Evolutionary conservation across 371 early-diverging fungal genomes (phyloP).

Genomic region (Mucor velutinosus): DNA sequence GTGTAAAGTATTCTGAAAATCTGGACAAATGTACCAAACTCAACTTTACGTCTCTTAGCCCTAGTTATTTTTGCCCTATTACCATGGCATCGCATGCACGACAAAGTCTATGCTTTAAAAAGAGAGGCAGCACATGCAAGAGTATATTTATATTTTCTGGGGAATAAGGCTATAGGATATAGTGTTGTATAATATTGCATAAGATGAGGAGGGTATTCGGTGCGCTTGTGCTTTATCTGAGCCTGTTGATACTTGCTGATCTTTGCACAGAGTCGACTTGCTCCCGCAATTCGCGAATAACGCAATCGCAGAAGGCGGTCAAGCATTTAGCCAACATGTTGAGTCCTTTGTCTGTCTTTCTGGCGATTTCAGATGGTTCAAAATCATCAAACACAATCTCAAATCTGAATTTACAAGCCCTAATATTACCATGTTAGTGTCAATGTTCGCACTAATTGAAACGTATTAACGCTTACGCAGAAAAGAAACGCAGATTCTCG

Average conservation of each 20-base stretch:
- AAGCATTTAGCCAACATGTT: constrained; percentile 28
- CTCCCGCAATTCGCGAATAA: constrained; percentile 35
- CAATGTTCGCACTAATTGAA: neutral
- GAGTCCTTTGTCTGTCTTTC: constrained; percentile 53
- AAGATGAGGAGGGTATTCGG: too few species aligned
- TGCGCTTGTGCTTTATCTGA: too few species aligned
- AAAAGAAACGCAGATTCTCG: constrained; percentile 66
- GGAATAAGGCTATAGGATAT: too few species aligned
- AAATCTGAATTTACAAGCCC: constrained; percentile 66
- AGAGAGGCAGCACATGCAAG: too few species aligned
- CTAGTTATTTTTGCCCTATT: too few species aligned
- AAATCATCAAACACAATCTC: constrained; percentile 55
- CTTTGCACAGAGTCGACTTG: constrained; percentile 16
- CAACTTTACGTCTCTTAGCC: too few species aligned
- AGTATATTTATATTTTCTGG: too few species aligned
- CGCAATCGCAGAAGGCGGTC: constrained; percentile 33
- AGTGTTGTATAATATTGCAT: too few species aligned
- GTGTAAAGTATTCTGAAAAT: too few species aligned
- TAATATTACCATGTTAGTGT: constrained; percentile 9
- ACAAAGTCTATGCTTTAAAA: too few species aligned
- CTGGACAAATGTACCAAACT: too few species aligned
- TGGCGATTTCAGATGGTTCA: constrained; percentile 59
- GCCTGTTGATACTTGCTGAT: neutral
- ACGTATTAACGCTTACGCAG: constrained; percentile 46
- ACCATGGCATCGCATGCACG: too few species aligned